A percentile compares a stretch with the other conserved stretches of the same genome.
Evolutionary conservation across 1,284 basidiomycete genomes (phyloP).

Genomic region (Ceratobasidium theobromae): DNA sequence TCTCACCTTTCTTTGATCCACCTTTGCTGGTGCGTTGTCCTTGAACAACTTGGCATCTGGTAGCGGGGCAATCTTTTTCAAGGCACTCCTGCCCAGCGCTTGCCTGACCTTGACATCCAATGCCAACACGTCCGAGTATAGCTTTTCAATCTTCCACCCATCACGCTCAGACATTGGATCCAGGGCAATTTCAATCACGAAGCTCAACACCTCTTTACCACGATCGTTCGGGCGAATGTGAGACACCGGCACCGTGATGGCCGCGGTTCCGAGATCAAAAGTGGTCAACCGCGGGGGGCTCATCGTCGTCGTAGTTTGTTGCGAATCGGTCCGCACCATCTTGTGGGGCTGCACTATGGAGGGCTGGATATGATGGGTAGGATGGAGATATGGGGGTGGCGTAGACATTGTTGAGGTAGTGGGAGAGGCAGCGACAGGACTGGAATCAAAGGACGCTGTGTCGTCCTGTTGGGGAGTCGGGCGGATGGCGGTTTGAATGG

Average conservation of each 20-base stretch:
- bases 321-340: constrained; percentile 25
- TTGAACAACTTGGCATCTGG: constrained; percentile 94
- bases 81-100: constrained; percentile 66
- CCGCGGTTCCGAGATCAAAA: constrained; percentile 5
- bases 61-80: constrained; percentile 75
- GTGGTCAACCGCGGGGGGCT: constrained; percentile 63
- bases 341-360: constrained; percentile 19
- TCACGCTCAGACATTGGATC: constrained; percentile 58
- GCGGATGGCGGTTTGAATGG: constrained; percentile 8
- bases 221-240: constrained; percentile 82
- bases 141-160: constrained; percentile 89
- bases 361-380: neutral
- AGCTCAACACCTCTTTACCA: constrained; percentile 83
- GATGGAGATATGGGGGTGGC: neutral
- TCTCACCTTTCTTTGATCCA: constrained; percentile 88
- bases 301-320: constrained; percentile 47
- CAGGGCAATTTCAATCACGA: constrained; percentile 55
- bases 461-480: constrained; percentile 17
- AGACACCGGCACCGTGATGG: constrained; percentile 59
- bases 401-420: constrained; percentile 8
- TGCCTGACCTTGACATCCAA: constrained; percentile 65
- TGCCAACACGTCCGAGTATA: constrained; percentile 86
- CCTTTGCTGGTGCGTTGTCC: constrained; percentile 94
- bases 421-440: constrained; percentile 22
- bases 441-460: constrained; percentile 13